Evolutionary conservation across 1,284 basidiomycete genomes (phyloP), one percentile per base, ranked within the genome.

Genomic region (Ustilago bromivora): DNA sequence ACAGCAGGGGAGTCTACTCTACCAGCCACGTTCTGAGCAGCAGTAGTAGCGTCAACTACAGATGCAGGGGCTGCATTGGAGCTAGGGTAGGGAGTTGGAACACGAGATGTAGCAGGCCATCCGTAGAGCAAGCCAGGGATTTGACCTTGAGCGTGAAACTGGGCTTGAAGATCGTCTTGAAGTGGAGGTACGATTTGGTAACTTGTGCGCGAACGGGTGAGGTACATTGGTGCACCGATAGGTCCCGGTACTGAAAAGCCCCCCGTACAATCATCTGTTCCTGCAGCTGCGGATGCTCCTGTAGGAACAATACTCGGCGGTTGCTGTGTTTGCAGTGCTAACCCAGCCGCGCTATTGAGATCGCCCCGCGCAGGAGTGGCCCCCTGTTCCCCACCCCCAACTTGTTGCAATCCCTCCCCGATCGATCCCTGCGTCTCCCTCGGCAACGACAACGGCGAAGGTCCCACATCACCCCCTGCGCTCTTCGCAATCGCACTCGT

Each of bases 171-270:
- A 31, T 71, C 59, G 31, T 61, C 74, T 55, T 71, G 69, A 0
- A 68, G 49, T 15, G 68, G 62, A 34, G 73, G 51, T 3, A 46
- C 38, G 12, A 68, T 47, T 23, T 62, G 67, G n/a, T 57, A 71
- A 55, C 56, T 66, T 7, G 47, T 38, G 15, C 66, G 61, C 13
- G 65, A 57, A 7, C 65, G 61, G 4, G 59, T 35, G n/a, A 71
- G 69, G 32, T 61, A 61, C 74, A 76, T 76, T 10, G 74, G 69
- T 19, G 74, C 74, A 4, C 74, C 74, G 40, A 76, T 71, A 3
- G 74, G 74, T 4, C 74, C 74, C 1, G 74, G 74, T 2, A 76
- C 66, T 3, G 61, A 71, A 17, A 70, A 15, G 2, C 47, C 56
- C 1, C 32, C 28, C 40, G 52, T 15, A 8, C n/a, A 19, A 46